phyloP scores from a whole-genome alignment of 768 basidiomycete genomes.

The Termitomyces sp. region DNA sequence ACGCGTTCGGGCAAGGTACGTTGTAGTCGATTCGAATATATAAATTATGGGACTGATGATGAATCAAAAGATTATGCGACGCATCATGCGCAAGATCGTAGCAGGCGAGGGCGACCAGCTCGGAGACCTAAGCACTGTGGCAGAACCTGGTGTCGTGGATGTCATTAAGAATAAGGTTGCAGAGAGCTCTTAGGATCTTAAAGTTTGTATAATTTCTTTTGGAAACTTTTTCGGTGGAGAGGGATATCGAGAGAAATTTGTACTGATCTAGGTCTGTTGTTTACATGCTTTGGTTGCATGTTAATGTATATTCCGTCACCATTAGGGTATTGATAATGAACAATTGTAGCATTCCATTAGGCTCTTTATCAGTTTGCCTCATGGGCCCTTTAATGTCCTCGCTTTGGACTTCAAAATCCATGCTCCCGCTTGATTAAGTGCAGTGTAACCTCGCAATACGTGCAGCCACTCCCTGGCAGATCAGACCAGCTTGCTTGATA shows the following conservation, averaged over 20 bases:
- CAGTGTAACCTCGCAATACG: too few relatives aligned
- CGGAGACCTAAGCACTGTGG: conserved; percentile 90
- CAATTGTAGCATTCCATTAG: neutral
- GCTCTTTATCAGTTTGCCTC: neutral
- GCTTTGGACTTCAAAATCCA: neutral
- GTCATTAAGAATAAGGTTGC: conserved; percentile 78
- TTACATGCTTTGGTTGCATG: too few relatives aligned
- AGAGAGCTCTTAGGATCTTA: conserved; percentile 13
- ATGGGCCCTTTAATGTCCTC: neutral
- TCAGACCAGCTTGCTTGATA: too few relatives aligned
- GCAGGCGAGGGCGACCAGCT: conserved; percentile 93
- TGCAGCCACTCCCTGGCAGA: neutral
- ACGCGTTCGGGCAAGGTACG: conserved; percentile 89
- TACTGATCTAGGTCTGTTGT: neutral
- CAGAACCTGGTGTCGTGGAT: conserved; percentile 84
- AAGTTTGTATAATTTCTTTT: neutral
- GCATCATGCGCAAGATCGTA: conserved; percentile 95
- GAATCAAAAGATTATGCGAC: conserved; percentile 72
- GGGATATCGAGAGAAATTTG: neutral
- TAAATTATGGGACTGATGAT: neutral
- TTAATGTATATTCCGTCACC: neutral
- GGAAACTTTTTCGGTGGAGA: neutral
- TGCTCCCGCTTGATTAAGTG: too few relatives aligned
- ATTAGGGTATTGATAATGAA: neutral
- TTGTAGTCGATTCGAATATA: neutral